Evolutionary conservation across 352 stramenopile species (phyloP).

Genomic region (Globisporangium viniferum): DNA sequence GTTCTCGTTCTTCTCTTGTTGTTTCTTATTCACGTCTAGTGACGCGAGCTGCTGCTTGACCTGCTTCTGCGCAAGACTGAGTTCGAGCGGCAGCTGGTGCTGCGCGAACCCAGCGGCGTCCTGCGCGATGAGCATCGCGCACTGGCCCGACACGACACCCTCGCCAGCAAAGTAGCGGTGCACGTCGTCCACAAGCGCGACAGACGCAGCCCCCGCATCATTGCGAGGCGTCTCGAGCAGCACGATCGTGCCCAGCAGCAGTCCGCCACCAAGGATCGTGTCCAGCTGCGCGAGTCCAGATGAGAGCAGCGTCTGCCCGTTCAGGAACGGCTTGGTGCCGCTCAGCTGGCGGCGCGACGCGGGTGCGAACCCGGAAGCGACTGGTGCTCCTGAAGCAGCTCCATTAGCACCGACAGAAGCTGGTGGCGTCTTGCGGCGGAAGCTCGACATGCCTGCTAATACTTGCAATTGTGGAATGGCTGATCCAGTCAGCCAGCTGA

Average conservation of each 20-base stretch:
- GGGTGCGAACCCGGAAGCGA: neutral
- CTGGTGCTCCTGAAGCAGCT: neutral
- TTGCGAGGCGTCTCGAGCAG: constrained; percentile 41
- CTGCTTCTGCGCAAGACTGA: constrained; percentile 65
- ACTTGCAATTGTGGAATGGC: neutral
- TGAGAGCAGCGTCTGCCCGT: constrained; percentile 59
- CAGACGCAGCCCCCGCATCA: constrained; percentile 19
- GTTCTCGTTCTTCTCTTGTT: neutral
- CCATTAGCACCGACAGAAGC: neutral
- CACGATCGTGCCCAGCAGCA: constrained; percentile 48
- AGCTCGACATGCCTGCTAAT: constrained; percentile 36
- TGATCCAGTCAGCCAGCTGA: neutral
- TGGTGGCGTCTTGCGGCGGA: constrained; percentile 32
- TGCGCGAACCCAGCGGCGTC: constrained; percentile 36
- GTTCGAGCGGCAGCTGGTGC: constrained; percentile 49
- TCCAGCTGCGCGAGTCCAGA: constrained; percentile 55
- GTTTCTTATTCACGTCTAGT: neutral
- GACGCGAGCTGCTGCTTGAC: constrained; percentile 50
- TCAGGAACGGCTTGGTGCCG: constrained; percentile 68
- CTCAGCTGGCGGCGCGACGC: constrained; percentile 14
- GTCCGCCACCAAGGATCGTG: constrained; percentile 45
- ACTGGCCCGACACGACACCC: constrained; percentile 44
- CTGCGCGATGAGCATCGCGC: constrained; percentile 31
- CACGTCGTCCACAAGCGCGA: constrained; percentile 42
- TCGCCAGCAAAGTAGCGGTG: constrained; percentile 67